These are phyloP conservation scores for Camellia oleifera DNA, from an alignment of 179 eudicot species.

Conservation along the genomic window DNA sequence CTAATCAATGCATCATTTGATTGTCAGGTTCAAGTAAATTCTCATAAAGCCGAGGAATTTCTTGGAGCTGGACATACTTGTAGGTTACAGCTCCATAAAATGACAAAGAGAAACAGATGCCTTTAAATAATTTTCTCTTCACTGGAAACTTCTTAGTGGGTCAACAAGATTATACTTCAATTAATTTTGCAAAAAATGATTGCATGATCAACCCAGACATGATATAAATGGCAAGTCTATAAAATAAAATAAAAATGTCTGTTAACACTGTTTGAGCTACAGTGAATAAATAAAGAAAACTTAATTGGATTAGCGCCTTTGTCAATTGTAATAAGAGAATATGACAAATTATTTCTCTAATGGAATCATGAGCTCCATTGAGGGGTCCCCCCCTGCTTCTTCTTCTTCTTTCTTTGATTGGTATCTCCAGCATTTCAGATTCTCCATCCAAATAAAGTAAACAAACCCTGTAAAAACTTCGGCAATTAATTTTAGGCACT, in stretches of 20 bases:
- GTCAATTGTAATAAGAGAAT: background rate
- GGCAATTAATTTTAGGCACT: background rate
- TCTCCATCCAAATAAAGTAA: background rate
- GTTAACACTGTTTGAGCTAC: slow-evolving; percentile 4
- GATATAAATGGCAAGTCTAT: too few species aligned
- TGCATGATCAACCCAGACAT: background rate
- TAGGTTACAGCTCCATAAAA: background rate
- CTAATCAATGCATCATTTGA: background rate
- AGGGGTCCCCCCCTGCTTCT: background rate
- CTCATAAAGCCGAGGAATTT: background rate
- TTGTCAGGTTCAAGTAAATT: background rate
- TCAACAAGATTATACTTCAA: background rate
- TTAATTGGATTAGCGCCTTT: background rate
- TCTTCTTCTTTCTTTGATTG: background rate
- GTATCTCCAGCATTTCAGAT: background rate
- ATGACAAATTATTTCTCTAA: background rate
- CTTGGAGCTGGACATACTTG: background rate
- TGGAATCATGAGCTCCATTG: background rate
- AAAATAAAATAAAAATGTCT: background rate
- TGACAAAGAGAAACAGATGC: background rate
- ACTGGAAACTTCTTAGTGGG: background rate
- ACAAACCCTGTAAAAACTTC: background rate
- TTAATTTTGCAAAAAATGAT: background rate
- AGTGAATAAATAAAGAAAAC: background rate
- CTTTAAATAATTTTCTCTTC: background rate